Evolutionary conservation across 1,284 basidiomycete species (phyloP), one percentile per base, ranked within the genome.

Genomic region (Tilletia walkeri): DNA sequence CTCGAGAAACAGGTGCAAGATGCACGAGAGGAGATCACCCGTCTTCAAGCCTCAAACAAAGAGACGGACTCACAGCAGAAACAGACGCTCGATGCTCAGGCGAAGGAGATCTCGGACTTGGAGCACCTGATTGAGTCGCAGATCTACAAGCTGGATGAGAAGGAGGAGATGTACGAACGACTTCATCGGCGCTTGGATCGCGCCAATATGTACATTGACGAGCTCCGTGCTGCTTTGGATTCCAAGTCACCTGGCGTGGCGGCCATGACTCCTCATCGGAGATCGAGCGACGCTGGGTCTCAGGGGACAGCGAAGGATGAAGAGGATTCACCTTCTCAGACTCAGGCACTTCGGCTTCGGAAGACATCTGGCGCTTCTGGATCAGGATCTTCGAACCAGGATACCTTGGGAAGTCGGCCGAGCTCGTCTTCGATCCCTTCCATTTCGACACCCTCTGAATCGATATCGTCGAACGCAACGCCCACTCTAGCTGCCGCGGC

Each of bases 11-110:
- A 69, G 59, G 63, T 80, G 16, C 76, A 87, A 65, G 85, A 85
- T 70, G 89, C 89, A 54, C 87, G 88, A 77, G 87, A 86, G 14
- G 74, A 72, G 66, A 50, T 78, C 18, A 70, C 72, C 18, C 76
- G 82, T 59, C 70, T 84, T 24, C 77, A 76, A 18, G 73, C 77
- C 24, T 77, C 79, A 18, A 72, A 85, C 6, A 74, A 73, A 7
- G 79, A 78, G 24, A 72, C 81, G n/a, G 77, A 84, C 71, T 70
- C 76, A 39, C 76, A 79, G 53, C 71, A 79, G 65, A 76, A 80
- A 49, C 67, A 77, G 20, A 80, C 82, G 70, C 76, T 72, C 47
- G 66, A 67, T n/a, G 67, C 56, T 65, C 72, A 77, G 69, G 73
- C 72, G 48, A 78, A 79, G 69, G 79, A 80, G 67, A 74, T 80